Evolutionary conservation across 805 yeast genomes (phyloP).

Genomic region (Lipomyces sp.): DNA sequence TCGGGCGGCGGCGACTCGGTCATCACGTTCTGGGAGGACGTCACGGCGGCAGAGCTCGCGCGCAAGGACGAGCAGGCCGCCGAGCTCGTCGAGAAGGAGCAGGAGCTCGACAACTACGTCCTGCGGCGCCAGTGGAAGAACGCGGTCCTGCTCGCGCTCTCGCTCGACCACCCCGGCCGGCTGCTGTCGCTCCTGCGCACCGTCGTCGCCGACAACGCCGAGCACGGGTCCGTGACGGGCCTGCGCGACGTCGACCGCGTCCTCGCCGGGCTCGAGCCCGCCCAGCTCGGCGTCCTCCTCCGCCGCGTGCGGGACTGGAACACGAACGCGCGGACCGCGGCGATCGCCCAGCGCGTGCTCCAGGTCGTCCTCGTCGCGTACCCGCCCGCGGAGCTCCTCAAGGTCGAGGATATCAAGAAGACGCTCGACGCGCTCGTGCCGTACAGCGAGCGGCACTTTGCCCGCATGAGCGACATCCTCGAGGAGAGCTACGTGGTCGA

Average conservation of each 20-base stretch:
- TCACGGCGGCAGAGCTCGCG: constrained; percentile 67
- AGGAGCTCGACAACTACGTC: constrained; percentile 72
- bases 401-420: constrained; percentile 63
- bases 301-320: constrained; percentile 92
- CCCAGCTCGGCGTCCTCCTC: constrained; percentile 59
- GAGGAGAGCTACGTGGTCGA: constrained; percentile 86
- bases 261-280: constrained; percentile 54
- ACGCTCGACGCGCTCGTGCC: constrained; percentile 77
- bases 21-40: constrained; percentile 83
- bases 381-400: constrained; percentile 54
- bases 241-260: constrained; percentile 61
- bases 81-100: constrained; percentile 81
- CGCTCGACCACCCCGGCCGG: constrained; percentile 86
- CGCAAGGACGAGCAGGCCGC: constrained; percentile 50
- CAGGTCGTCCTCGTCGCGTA: constrained; percentile 58
- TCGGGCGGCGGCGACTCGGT: constrained; percentile 96
- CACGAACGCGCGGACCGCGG: constrained; percentile 76
- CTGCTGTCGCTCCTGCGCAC: constrained; percentile 71
- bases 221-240: constrained; percentile 52
- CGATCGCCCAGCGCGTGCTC: constrained; percentile 74
- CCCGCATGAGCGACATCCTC: constrained; percentile 69
- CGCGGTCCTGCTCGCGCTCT: constrained; percentile 81
- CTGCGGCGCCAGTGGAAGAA: constrained; percentile 75
- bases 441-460: constrained; percentile 80
- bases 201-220: constrained; percentile 49